Evolutionary conservation across 768 basidiomycete genomes (phyloP).

Genomic region (Clitopilus hobsonii): DNA sequence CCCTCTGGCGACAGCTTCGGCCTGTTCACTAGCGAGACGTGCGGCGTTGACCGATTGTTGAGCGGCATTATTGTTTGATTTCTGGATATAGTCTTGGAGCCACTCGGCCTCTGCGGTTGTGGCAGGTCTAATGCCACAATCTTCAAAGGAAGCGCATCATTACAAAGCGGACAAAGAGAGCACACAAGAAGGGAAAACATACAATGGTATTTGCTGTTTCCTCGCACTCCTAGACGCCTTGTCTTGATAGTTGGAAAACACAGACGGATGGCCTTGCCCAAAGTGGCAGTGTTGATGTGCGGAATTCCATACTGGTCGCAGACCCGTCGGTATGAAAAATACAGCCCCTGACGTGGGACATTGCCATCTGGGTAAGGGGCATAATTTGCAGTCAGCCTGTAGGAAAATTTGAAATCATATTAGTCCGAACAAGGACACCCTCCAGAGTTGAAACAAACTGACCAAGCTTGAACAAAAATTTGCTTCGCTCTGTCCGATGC

Average conservation of each 20-base stretch:
- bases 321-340: slow-evolving; percentile 87
- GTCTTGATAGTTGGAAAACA: slow-evolving; percentile 97
- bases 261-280: slow-evolving; percentile 90
- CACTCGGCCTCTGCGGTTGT: slow-evolving; percentile 88
- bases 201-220: slow-evolving; percentile 98
- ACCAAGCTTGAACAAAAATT: slow-evolving; percentile 93
- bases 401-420: slow-evolving; percentile 4
- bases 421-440: slow-evolving; percentile 4
- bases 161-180: slow-evolving; percentile 26
- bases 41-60: slow-evolving; percentile 74
- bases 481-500: slow-evolving; percentile 90
- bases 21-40: slow-evolving; percentile 64
- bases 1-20: slow-evolving; percentile 52
- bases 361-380: slow-evolving; percentile 90
- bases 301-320: slow-evolving; percentile 92
- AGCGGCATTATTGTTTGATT: slow-evolving; percentile 82
- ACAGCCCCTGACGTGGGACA: slow-evolving; percentile 90
- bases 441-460: slow-evolving; percentile 24
- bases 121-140: slow-evolving; percentile 91
- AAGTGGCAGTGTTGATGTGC: slow-evolving; percentile 92
- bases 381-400: slow-evolving; percentile 87
- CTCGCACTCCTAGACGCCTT: slow-evolving; percentile 84
- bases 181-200: slow-evolving; percentile 27
- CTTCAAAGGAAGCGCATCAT: slow-evolving; percentile 39
- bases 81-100: slow-evolving; percentile 88